phyloP scores from a whole-genome alignment of 2,329 filamentous ascomycete genomes.

The Aspergillus fumigatus region DNA sequence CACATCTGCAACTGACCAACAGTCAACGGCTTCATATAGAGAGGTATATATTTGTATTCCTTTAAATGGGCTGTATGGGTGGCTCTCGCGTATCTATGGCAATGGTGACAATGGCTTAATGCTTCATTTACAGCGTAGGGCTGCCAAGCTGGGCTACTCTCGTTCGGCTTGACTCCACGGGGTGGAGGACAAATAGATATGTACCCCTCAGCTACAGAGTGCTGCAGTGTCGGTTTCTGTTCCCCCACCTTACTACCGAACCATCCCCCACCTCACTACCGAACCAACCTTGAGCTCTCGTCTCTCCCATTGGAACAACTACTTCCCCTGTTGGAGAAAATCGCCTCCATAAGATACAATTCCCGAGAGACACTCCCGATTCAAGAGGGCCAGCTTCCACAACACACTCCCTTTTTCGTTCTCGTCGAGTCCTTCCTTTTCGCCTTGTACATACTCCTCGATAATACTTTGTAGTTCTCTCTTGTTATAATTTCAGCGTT shows the following conservation, averaged over 20 bases:
- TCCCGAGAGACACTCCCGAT: neutral
- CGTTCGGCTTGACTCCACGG: neutral
- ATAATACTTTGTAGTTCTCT: neutral
- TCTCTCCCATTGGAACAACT: constrained; percentile 1
- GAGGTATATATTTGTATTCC: too few species aligned
- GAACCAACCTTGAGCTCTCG: neutral
- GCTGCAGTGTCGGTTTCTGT: neutral
- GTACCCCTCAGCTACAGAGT: neutral
- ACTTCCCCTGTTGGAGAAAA: neutral
- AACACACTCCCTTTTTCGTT: neutral
- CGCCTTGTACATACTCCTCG: neutral
- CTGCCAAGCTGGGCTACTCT: neutral
- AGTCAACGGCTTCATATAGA: too few species aligned
- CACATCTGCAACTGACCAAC: neutral
- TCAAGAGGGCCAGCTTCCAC: neutral
- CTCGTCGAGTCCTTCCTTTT: neutral
- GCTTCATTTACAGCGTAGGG: neutral
- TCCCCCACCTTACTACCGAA: too few species aligned
- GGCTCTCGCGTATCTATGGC: neutral
- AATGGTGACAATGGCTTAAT: neutral
- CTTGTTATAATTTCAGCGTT: neutral
- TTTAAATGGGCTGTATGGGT: neutral
- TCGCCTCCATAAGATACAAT: neutral
- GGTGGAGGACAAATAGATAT: neutral
- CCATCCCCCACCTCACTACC: constrained; percentile 7